Evolutionary conservation across 805 yeast genomes (phyloP), one percentile per base, ranked within the genome.

Genomic region (Barnettozyma californica): DNA sequence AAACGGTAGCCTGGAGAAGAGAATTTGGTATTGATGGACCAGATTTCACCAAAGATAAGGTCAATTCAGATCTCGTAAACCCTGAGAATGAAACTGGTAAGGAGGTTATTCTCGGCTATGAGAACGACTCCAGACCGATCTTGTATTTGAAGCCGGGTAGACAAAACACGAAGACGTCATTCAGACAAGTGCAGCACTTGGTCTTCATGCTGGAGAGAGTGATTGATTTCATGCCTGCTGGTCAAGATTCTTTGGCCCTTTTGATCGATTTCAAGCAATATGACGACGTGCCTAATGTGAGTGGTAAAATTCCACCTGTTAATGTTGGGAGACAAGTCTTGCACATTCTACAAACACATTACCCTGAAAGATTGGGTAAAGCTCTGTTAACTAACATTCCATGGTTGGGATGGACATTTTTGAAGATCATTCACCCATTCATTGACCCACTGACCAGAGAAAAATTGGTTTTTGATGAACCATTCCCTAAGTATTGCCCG

Each of bases 361-460:
- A 94, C 65, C 99, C 99, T 4, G 99, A 94, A 66, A 79, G 99
- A 60, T 74, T 94, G 51, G 99, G 99, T 36, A 85, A 84, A 63
- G 97, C 97, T 0, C 74, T 91, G 43, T 74, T 94, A 38, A 87
- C 95, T 43, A 92, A 94, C 67, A 90, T 94, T 55, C 98, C 98
- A 13, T 87, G 94, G 79, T 68, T 91, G 47, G 98, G 91, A 7
- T 87, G 96, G 87, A 83, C 96, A 9, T 94, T 94, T 60, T 71
- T 94, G 57, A 91, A 87, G 69, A 70, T 94, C 53, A 91, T 92
- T 54, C 88, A 87, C 59, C 99, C 99, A 5, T 94, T 94, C 65
- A 94, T 94, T 55, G 99, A 94, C 63, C 97, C 99, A 9, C 69
- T 88, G 61, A 94, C 99, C 1, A 77, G 96, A 53, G 97, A 91